A percentile compares a stretch with the other conserved stretches of the same genome.
Conservation (phyloP, 352 stramenopile genomes). For the Globisporangium recalcitrans region DNA sequence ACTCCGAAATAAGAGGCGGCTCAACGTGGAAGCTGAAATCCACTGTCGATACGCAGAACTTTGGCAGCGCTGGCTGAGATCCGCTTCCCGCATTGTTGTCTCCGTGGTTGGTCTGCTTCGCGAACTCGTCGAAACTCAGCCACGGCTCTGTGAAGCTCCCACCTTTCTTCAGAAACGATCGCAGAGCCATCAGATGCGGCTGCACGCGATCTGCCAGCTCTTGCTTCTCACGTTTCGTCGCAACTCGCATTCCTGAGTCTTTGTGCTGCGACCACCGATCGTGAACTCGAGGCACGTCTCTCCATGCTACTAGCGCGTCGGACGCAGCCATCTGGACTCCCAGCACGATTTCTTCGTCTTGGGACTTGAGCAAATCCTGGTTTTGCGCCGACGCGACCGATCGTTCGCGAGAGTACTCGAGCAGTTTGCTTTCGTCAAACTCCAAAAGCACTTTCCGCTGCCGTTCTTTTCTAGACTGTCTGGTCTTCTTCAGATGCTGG, state of each 20-base stretch:
- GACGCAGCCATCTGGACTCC: slow-evolving; percentile 43
- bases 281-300: slow-evolving; percentile 24
- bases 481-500: slow-evolving; percentile 27
- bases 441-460: slow-evolving; percentile 37
- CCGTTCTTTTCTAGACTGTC: slow-evolving; percentile 31
- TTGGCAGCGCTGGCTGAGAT: slow-evolving; percentile 15
- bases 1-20: slow-evolving; percentile 61
- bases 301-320: slow-evolving; percentile 44
- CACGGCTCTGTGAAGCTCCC: slow-evolving; percentile 13
- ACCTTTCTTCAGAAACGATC: slow-evolving; percentile 19
- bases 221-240: slow-evolving; percentile 29
- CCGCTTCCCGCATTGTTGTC: slow-evolving; percentile 1
- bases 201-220: slow-evolving; percentile 29
- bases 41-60: slow-evolving; percentile 46
- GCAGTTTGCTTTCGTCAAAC: slow-evolving; percentile 35
- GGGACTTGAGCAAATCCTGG: slow-evolving; percentile 6
- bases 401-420: slow-evolving; percentile 20
- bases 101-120: slow-evolving; percentile 6
- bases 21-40: slow-evolving; percentile 52
- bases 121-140: slow-evolving; percentile 43
- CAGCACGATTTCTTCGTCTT: slow-evolving; percentile 42
- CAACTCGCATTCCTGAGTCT: slow-evolving; percentile 17
- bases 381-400: slow-evolving; percentile 12
- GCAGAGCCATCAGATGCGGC: slow-evolving; percentile 35
- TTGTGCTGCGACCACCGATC: slow-evolving; percentile 25